These are phyloP conservation scores for Boletus sp. DNA, from an alignment of 768 basidiomycete genomes.

Conservation along the genomic window DNA sequence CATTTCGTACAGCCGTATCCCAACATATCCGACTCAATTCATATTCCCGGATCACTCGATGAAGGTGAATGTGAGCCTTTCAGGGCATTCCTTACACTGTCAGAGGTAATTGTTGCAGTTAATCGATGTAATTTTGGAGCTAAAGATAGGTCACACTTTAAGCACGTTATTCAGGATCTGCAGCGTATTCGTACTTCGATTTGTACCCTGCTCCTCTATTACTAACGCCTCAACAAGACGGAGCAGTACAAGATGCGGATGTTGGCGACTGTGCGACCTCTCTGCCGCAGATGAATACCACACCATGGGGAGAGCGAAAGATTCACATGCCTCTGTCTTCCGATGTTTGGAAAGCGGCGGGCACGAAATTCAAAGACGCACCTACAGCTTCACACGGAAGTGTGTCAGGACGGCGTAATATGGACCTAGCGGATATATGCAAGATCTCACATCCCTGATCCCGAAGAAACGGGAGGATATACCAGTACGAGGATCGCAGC, in stretches of 20 bases:
- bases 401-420: conserved; percentile 32
- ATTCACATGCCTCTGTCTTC: conserved; percentile 16
- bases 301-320: conserved; percentile 12
- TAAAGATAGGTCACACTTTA: conserved; percentile 3
- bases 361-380: conserved; percentile 32
- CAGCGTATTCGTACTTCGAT: conserved; percentile 26
- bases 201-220: conserved; percentile 14
- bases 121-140: background rate
- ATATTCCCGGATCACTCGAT: conserved; percentile 8
- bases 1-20: conserved; percentile 18
- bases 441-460: conserved; percentile 13
- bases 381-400: conserved; percentile 31
- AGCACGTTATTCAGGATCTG: background rate
- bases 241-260: background rate
- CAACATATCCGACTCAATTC: background rate
- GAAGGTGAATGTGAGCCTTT: background rate
- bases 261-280: background rate
- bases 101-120: conserved; percentile 11
- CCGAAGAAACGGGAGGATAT: background rate
- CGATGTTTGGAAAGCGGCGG: conserved; percentile 6
- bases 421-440: conserved; percentile 29
- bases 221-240: background rate
- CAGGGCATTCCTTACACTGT: background rate
- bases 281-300: background rate
- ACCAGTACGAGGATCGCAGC: background rate